Evolutionary conservation across 2,329 filamentous ascomycete genomes (phyloP).

Genomic region (Diaporthe helianthi): DNA sequence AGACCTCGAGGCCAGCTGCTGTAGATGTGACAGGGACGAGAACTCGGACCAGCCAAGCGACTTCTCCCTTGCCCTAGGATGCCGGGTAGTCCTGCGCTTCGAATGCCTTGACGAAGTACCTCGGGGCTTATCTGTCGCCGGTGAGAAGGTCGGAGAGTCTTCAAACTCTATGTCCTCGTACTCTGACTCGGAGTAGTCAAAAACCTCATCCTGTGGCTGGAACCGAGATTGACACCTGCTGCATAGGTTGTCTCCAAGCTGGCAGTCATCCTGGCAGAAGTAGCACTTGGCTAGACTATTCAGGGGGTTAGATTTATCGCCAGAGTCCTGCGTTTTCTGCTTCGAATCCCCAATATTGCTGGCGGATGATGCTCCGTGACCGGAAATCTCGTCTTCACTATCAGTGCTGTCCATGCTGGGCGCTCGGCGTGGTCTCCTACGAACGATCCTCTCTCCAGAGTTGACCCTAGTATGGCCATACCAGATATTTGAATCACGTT

Average conservation of each 20-base stretch:
- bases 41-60: conserved; percentile 10
- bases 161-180: conserved; percentile 18
- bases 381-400: not conserved
- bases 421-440: not conserved
- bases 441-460: not conserved
- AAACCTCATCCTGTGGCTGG: not conserved
- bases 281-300: not conserved
- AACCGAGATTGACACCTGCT: conserved; percentile 1
- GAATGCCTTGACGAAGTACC: not conserved
- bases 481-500: not conserved
- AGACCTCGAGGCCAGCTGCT: conserved; percentile 13
- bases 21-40: conserved; percentile 1
- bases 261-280: conserved; percentile 13
- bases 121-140: not conserved
- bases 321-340: not conserved
- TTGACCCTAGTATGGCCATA: not conserved
- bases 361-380: not conserved
- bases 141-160: not conserved
- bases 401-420: not conserved
- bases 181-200: conserved; percentile 17
- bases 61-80: not conserved
- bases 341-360: not conserved
- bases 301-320: not conserved
- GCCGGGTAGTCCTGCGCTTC: not conserved
- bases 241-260: conserved; percentile 13